phyloP scores from a whole-genome alignment of 1,139 yeast species.

The Lodderomyces orthopsilosis region DNA sequence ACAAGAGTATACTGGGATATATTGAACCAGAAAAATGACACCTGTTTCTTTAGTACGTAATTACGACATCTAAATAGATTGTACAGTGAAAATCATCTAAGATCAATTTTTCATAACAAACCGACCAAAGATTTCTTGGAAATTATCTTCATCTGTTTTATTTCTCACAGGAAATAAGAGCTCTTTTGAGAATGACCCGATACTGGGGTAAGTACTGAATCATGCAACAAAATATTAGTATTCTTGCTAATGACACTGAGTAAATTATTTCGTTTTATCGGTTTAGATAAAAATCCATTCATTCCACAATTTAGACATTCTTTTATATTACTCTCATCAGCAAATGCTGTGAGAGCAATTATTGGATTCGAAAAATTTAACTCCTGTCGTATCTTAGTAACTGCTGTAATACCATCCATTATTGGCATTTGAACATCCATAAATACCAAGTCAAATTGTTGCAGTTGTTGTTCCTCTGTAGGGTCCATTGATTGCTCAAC shows the following conservation, averaged over 20 bases:
- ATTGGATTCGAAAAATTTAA: slow-evolving; percentile 70
- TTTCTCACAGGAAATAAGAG: slow-evolving; percentile 4
- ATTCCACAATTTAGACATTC: slow-evolving; percentile 81
- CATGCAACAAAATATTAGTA: slow-evolving; percentile 30
- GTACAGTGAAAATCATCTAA: too few relatives aligned
- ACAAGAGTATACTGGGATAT: too few relatives aligned
- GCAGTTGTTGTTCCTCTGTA: slow-evolving; percentile 2
- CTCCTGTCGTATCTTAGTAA: slow-evolving; percentile 65
- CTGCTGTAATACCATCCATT: slow-evolving; percentile 82
- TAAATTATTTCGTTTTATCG: slow-evolving; percentile 70
- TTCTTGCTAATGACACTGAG: slow-evolving; percentile 49
- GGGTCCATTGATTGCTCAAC: slow-evolving; percentile 49
- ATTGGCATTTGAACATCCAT: slow-evolving; percentile 99
- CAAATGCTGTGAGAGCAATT: slow-evolving; percentile 91
- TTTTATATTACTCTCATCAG: slow-evolving; percentile 79
- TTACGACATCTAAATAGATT: too few relatives aligned
- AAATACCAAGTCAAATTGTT: slow-evolving; percentile 66
- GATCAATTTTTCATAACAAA: too few relatives aligned
- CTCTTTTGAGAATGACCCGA: slow-evolving; percentile 3
- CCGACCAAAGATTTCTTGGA: too few relatives aligned
- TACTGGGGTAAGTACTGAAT: slow-evolving; percentile 25
- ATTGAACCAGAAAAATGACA: too few relatives aligned
- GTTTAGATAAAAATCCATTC: slow-evolving; percentile 86
- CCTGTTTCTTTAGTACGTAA: too few relatives aligned
- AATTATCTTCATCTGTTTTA: too few relatives aligned